Conservation (phyloP, 768 basidiomycete species). For the Boletellus ananas region DNA sequence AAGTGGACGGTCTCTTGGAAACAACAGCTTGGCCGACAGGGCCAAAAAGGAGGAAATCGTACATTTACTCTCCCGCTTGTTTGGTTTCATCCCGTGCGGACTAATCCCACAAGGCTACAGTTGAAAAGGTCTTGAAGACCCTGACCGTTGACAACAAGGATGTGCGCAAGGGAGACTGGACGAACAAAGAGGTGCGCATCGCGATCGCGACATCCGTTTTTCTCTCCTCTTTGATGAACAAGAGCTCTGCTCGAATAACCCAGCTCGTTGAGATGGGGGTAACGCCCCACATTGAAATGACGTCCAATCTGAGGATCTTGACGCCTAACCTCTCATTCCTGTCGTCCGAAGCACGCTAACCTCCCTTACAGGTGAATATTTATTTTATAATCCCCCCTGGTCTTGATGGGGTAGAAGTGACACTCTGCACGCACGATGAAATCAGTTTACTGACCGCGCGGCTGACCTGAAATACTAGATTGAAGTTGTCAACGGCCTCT, state of each 20-base stretch:
- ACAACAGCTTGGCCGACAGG: constrained; percentile 81
- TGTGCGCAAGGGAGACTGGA: constrained; percentile 91
- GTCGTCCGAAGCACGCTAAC: constrained; percentile 7
- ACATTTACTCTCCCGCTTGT: constrained; percentile 23
- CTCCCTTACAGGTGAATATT: constrained; percentile 20
- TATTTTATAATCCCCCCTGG: constrained; percentile 26
- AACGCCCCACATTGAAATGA: constrained; percentile 81
- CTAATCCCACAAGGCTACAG: constrained; percentile 53
- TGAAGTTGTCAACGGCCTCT: constrained; percentile 84
- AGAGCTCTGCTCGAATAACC: constrained; percentile 85
- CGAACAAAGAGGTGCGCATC: constrained; percentile 85
- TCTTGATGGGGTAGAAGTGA: constrained; percentile 82
- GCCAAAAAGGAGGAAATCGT: constrained; percentile 96
- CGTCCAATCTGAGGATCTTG: constrained; percentile 38
- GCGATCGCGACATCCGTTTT: neutral
- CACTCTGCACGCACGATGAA: constrained; percentile 51
- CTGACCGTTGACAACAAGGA: constrained; percentile 82
- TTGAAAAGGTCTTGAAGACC: constrained; percentile 80
- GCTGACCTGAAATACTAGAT: constrained; percentile 48
- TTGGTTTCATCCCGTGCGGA: constrained; percentile 8
- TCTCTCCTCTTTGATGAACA: constrained; percentile 55
- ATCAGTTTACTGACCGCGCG: neutral
- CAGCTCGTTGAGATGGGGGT: constrained; percentile 96
- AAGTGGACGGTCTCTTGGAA: constrained; percentile 66
- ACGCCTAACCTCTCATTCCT: neutral